A percentile compares a stretch with the other conserved stretches of the same genome.
phyloP scores from a whole-genome alignment of 495 filamentous ascomycete species.

The Aspergillus ellipticus region DNA sequence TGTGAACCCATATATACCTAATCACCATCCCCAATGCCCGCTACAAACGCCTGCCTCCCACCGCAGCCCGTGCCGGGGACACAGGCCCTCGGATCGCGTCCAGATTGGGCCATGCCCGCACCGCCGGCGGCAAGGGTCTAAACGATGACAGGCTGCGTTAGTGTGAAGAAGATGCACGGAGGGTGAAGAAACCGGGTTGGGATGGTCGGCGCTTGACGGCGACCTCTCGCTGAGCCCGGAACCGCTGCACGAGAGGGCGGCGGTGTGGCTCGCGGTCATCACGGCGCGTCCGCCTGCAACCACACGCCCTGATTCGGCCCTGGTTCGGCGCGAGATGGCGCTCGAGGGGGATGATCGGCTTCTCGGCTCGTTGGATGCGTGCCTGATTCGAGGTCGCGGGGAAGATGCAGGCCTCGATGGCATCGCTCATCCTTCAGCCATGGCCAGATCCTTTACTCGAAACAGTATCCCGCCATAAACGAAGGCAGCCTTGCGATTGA shows the following conservation, averaged over 20 bases:
- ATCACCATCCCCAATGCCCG: too few species aligned
- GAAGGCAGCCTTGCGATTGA: too few species aligned
- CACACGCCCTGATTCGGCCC: too few species aligned
- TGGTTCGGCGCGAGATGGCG: slow-evolving; percentile 12
- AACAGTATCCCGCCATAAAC: too few species aligned
- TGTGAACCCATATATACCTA: too few species aligned
- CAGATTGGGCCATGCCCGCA: too few species aligned
- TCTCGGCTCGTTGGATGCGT: background rate
- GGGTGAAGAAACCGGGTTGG: slow-evolving; percentile 14
- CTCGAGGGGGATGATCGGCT: slow-evolving; percentile 6
- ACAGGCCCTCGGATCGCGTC: too few species aligned
- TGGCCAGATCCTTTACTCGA: too few species aligned
- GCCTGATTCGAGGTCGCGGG: background rate
- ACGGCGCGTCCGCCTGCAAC: slow-evolving; percentile 8
- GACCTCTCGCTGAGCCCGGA: slow-evolving; percentile 12
- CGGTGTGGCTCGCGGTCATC: slow-evolving; percentile 8
- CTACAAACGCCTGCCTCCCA: too few species aligned
- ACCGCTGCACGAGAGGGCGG: slow-evolving; percentile 10
- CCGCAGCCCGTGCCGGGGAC: too few species aligned
- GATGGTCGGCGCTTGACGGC: slow-evolving; percentile 22
- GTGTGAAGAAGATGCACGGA: slow-evolving; percentile 19
- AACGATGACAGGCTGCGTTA: slow-evolving; percentile 20
- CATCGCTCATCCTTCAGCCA: too few species aligned
- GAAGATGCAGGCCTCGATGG: too few species aligned
- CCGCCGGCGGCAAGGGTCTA: slow-evolving; percentile 22